A percentile compares a stretch with the other conserved stretches of the same genome.
Conservation (phyloP, 2,329 filamentous ascomycete genomes). For the Ophiostoma ips region DNA sequence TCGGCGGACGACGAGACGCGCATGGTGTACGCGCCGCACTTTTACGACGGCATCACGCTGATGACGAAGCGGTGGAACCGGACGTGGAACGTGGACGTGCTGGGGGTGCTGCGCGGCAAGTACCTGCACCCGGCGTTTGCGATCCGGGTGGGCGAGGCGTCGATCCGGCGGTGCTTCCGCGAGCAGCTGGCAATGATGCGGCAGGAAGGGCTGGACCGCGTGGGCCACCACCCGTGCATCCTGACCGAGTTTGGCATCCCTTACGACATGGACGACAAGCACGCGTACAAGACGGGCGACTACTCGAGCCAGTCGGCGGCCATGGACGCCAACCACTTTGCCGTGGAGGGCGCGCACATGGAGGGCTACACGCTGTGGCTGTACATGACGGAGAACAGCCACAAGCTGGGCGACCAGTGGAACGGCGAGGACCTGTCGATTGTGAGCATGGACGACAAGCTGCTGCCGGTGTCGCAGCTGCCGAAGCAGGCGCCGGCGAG, state of each 20-base stretch:
- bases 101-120: conserved; percentile 77
- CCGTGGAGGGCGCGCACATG: conserved; percentile 66
- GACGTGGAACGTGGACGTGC: conserved; percentile 90
- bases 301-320: conserved; percentile 86
- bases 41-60: conserved; percentile 90
- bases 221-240: conserved; percentile 77
- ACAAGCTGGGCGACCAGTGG: conserved; percentile 85
- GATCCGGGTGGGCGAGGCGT: conserved; percentile 81
- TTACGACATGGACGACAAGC: conserved; percentile 95
- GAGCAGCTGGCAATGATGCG: conserved; percentile 75
- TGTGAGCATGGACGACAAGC: conserved; percentile 67
- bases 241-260: conserved; percentile 95
- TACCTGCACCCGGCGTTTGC: conserved; percentile 85
- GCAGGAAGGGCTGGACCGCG: conserved; percentile 75
- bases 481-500: conserved; percentile 22
- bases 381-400: conserved; percentile 71
- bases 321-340: conserved; percentile 93
- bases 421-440: conserved; percentile 96
- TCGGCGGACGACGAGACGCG: conserved; percentile 78
- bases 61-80: conserved; percentile 99
- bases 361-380: conserved; percentile 86
- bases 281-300: conserved; percentile 90
- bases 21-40: conserved; percentile 89
- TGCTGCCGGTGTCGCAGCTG: conserved; percentile 37
- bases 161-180: conserved; percentile 83